Evolutionary conservation across 192 early-diverging fungal genomes (phyloP).

Genomic region (Coemansia sp.): DNA sequence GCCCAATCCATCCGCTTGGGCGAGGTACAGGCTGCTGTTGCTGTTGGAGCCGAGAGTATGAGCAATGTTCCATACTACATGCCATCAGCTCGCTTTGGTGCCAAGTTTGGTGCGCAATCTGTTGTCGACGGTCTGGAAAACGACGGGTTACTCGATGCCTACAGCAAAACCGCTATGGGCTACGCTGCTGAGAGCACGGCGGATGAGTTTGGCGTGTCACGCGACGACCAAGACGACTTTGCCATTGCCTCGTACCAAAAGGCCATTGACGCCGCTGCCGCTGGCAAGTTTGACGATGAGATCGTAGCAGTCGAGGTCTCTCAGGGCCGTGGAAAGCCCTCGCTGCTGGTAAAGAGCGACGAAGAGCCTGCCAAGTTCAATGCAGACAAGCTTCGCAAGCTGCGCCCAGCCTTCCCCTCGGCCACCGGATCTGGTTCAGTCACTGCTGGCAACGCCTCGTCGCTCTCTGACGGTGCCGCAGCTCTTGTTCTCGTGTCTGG

Average conservation of each 20-base stretch:
- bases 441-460: constrained; percentile 86
- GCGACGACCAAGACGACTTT: constrained; percentile 82
- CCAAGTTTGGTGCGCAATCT: constrained; percentile 72
- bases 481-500: constrained; percentile 76
- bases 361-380: constrained; percentile 77
- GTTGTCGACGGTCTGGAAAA: constrained; percentile 75
- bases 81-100: constrained; percentile 76
- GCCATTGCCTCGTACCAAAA: constrained; percentile 77
- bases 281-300: constrained; percentile 66
- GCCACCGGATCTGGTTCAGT: constrained; percentile 77
- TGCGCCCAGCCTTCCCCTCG: constrained; percentile 86
- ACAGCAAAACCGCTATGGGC: constrained; percentile 76
- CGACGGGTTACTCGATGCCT: constrained; percentile 79
- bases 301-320: constrained; percentile 72
- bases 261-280: constrained; percentile 68
- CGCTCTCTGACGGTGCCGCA: constrained; percentile 79
- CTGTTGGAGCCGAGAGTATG: constrained; percentile 83
- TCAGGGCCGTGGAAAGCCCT: constrained; percentile 69
- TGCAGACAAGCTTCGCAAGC: constrained; percentile 81
- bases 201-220: constrained; percentile 71
- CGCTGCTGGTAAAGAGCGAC: constrained; percentile 61
- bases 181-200: constrained; percentile 83
- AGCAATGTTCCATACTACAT: constrained; percentile 82
- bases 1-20: constrained; percentile 77
- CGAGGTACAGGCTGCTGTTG: constrained; percentile 71